These are phyloP conservation scores for Sambucus nigra DNA, from an alignment of 129 eudicot genomes.

Conservation along the genomic window DNA sequence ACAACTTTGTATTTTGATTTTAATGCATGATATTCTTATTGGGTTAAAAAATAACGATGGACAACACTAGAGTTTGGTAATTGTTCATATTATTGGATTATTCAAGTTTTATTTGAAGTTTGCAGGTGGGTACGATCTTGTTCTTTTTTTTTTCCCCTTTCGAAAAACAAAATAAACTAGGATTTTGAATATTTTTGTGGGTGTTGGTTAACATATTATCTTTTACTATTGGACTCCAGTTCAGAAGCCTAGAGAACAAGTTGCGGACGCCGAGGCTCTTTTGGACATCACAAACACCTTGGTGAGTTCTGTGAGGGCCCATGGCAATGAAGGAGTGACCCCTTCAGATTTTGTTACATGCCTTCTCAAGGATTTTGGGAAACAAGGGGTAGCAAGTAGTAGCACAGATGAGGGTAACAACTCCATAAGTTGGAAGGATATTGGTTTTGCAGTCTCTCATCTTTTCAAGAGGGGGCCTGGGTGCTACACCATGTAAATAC, in stretches of 20 bases:
- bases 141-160: neutral
- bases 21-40: neutral
- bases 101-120: neutral
- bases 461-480: constrained; percentile 54
- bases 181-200: neutral
- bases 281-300: constrained; percentile 72
- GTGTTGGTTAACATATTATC: neutral
- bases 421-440: constrained; percentile 63
- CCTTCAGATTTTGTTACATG: constrained; percentile 66
- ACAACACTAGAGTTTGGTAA: neutral
- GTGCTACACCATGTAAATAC: constrained; percentile 66
- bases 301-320: constrained; percentile 76
- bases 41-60: neutral
- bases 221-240: constrained; percentile 32
- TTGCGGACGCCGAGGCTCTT: constrained; percentile 95
- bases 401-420: constrained; percentile 31
- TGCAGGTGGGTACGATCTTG: neutral
- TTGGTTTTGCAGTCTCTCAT: constrained; percentile 58
- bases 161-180: neutral
- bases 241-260: constrained; percentile 89
- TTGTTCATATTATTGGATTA: neutral
- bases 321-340: constrained; percentile 59
- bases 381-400: constrained; percentile 34
- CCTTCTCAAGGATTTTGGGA: constrained; percentile 55
- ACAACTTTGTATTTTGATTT: neutral